These are phyloP conservation scores for slime mould (Dictyostelium discoideum) DNA, from an alignment of 78 protist genomes.

Conservation along the genomic window dicty_2.7 NC_007088.5:6548501-6549000, in stretches of 20 bases:
- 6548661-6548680: constrained; percentile 66
- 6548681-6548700: constrained; percentile 82
- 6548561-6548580: no score
- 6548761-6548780: constrained; percentile 94
- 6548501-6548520: constrained; percentile 67
- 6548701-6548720: constrained; percentile 80
- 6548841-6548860: constrained; percentile 87
- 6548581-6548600: constrained; percentile 60
- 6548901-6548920: constrained; percentile 95
- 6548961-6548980: constrained; percentile 83
- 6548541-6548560: no score
- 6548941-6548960: constrained; percentile 82
- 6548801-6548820: constrained; percentile 85
- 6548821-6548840: constrained; percentile 54
- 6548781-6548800: constrained; percentile 88
- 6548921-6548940: constrained; percentile 90
- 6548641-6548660: constrained; percentile 79
- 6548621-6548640: constrained; percentile 84
- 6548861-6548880: constrained; percentile 85
- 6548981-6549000: constrained; percentile 81
- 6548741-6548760: constrained; percentile 93
- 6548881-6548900: constrained; percentile 82
- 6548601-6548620: constrained; percentile 85
- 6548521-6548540: no score
- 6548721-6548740: constrained; percentile 80